Conservation (phyloP, 1,284 basidiomycete species). For the Malassezia nana region DNA sequence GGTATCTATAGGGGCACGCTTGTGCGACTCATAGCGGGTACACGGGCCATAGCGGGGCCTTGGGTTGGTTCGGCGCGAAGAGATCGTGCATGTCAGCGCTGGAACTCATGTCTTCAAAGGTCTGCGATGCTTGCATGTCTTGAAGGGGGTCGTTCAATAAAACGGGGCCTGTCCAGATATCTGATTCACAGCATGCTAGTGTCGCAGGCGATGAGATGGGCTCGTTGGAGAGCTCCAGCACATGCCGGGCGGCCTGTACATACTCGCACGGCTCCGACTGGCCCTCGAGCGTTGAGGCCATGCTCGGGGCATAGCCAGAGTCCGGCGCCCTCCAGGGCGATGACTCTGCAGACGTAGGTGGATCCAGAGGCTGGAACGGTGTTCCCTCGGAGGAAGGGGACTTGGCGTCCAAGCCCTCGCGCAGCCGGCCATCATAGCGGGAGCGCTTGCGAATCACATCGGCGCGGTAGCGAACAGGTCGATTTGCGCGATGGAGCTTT, state of each 20-base stretch:
- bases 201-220: background rate
- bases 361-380: no score
- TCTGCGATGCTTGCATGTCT: background rate
- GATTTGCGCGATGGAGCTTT: constrained; percentile 37
- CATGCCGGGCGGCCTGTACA: background rate
- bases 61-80: background rate
- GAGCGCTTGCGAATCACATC: constrained; percentile 44
- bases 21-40: background rate
- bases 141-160: constrained; percentile 4
- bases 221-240: constrained; percentile 7
- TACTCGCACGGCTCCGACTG: background rate
- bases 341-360: background rate
- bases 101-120: background rate
- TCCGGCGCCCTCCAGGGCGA: background rate
- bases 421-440: constrained; percentile 25
- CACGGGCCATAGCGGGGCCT: constrained; percentile 6
- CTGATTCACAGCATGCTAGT: constrained; percentile 13
- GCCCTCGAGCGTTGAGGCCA: background rate
- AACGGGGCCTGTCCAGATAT: constrained; percentile 12
- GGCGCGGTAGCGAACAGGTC: constrained; percentile 38
- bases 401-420: background rate
- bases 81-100: background rate
- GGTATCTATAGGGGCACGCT: background rate
- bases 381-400: background rate
- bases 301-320: background rate